A percentile compares a stretch with the other conserved stretches of the same genome.
Conservation (phyloP, 352 stramenopile genomes). For the Detonula confervacea region DNA sequence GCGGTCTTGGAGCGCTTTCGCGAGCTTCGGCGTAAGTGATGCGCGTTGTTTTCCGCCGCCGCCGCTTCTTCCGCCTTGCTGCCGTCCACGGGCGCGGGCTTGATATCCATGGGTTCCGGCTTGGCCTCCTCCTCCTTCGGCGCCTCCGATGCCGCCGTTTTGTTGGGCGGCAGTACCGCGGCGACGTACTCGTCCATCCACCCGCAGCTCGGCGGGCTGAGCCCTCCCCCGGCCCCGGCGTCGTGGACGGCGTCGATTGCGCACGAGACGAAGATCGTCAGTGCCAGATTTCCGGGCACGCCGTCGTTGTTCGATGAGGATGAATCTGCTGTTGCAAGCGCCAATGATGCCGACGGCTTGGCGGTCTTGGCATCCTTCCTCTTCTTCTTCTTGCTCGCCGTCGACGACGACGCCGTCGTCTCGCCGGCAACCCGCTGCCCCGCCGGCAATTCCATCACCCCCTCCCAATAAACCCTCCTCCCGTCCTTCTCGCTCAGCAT, state of each 20-base stretch:
- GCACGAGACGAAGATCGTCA: slow-evolving; percentile 52
- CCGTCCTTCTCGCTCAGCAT: slow-evolving; percentile 22
- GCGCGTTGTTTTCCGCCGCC: too few relatives aligned
- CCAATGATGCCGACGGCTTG: neutral
- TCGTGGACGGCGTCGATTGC: slow-evolving; percentile 65
- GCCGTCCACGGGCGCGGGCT: neutral
- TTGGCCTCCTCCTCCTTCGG: neutral
- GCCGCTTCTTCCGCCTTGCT: neutral
- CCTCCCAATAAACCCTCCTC: slow-evolving; percentile 25
- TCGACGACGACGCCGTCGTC: neutral
- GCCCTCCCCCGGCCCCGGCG: slow-evolving; percentile 41
- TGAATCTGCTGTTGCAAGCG: neutral
- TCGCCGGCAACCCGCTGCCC: neutral
- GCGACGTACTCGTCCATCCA: slow-evolving; percentile 73
- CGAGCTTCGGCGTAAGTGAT: slow-evolving; percentile 13
- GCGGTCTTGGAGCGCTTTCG: slow-evolving; percentile 24
- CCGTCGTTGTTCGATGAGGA: neutral
- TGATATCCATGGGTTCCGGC: neutral
- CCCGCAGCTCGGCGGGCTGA: slow-evolving; percentile 48
- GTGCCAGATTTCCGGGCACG: slow-evolving; percentile 47
- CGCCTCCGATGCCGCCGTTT: neutral
- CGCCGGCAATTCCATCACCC: slow-evolving; percentile 28
- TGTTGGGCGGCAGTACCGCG: slow-evolving; percentile 19
- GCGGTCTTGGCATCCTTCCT: slow-evolving; percentile 32
- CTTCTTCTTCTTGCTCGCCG: slow-evolving; percentile 39